Evolutionary conservation across 768 basidiomycete genomes (phyloP).

Genomic region (Nidularia sp.): DNA sequence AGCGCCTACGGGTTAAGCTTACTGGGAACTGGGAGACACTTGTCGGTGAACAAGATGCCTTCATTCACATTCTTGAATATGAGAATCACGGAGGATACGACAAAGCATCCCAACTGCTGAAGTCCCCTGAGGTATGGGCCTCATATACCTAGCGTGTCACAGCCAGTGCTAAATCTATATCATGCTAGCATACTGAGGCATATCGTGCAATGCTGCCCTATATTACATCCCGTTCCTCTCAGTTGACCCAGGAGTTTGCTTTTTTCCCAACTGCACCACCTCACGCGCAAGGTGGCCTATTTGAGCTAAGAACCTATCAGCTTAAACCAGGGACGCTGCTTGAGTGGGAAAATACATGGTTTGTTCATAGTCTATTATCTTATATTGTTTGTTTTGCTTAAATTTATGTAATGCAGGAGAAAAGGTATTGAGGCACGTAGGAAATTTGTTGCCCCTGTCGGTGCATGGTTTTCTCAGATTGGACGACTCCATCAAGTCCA

Average conservation of each 20-base stretch:
- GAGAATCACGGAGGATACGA: slow-evolving; percentile 92
- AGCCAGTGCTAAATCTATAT: too few relatives aligned
- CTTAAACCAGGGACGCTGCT: slow-evolving; percentile 85
- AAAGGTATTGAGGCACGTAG: slow-evolving; percentile 91
- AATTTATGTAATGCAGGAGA: slow-evolving; percentile 51
- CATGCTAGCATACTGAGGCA: slow-evolving; percentile 53
- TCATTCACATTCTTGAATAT: slow-evolving; percentile 81
- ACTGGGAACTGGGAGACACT: slow-evolving; percentile 92
- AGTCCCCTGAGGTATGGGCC: slow-evolving; percentile 56
- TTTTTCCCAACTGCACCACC: slow-evolving; percentile 93
- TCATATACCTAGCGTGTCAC: not conserved
- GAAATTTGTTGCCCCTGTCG: slow-evolving; percentile 80
- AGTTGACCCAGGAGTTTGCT: slow-evolving; percentile 91
- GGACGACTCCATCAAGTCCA: slow-evolving; percentile 86
- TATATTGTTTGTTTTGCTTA: slow-evolving; percentile 4
- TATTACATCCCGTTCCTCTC: slow-evolving; percentile 65
- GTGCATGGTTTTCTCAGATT: slow-evolving; percentile 90
- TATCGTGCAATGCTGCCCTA: slow-evolving; percentile 77
- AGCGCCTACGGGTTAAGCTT: slow-evolving; percentile 76
- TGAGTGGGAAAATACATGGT: slow-evolving; percentile 97
- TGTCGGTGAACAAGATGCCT: slow-evolving; percentile 87
- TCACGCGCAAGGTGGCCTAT: slow-evolving; percentile 82
- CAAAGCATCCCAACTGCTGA: slow-evolving; percentile 61
- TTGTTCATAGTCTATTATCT: slow-evolving; percentile 10
- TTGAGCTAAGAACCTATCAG: slow-evolving; percentile 88